These are phyloP conservation scores for Calonectria henricotiae DNA, from an alignment of 2,329 filamentous ascomycete species.

Conservation along the genomic window DNA sequence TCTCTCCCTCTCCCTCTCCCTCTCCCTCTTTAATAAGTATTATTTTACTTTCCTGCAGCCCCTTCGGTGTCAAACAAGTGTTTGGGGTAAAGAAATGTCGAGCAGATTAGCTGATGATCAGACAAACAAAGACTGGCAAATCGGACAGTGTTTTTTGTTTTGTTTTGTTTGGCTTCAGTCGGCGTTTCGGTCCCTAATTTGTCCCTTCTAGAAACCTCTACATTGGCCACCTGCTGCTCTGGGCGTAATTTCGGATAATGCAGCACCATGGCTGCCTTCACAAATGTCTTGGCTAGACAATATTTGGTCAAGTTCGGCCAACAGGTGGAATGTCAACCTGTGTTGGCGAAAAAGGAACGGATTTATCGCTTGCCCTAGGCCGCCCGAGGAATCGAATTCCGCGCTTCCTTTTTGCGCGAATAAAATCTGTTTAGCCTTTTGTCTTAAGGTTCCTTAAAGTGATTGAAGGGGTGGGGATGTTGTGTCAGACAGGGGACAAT, in stretches of 20 bases:
- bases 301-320: not conserved
- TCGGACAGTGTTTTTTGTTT: not conserved
- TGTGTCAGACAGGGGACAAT: not conserved
- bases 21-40: no score
- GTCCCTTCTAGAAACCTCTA: not conserved
- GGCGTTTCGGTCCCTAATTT: not conserved
- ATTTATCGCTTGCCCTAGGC: not conserved
- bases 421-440: not conserved
- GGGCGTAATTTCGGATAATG: not conserved
- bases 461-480: conserved; percentile 2
- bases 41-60: no score
- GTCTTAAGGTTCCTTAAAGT: conserved; percentile 11
- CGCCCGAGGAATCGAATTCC: not conserved
- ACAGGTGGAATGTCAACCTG: not conserved
- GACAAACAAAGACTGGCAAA: not conserved
- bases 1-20: no score
- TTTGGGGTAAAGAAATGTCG: not conserved
- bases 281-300: not conserved
- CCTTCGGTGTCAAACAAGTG: not conserved
- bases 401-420: not conserved
- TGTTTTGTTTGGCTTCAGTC: not conserved
- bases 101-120: not conserved
- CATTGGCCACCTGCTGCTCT: not conserved
- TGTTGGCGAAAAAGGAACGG: not conserved
- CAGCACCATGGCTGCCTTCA: not conserved